A percentile compares a stretch with the other conserved stretches of the same genome.
phyloP scores from a whole-genome alignment of 768 basidiomycete species.

The Psilocybe subaeruginosa region DNA sequence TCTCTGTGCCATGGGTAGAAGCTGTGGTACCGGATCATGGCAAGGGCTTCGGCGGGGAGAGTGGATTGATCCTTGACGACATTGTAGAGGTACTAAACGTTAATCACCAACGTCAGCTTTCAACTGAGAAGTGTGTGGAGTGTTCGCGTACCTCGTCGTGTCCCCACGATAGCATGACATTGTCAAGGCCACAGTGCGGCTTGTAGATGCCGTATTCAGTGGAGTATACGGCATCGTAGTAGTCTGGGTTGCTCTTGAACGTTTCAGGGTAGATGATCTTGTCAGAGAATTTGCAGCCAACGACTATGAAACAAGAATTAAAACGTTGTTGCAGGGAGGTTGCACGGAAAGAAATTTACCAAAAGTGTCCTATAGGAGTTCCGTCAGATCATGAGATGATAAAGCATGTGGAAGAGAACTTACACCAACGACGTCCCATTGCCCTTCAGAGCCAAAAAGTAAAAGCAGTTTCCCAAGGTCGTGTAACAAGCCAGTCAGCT shows the following conservation, averaged over 20 bases:
- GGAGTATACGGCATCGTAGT: constrained; percentile 63
- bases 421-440: constrained; percentile 95
- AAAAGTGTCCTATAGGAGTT: constrained; percentile 42
- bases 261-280: constrained; percentile 83
- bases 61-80: constrained; percentile 82
- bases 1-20: constrained; percentile 98
- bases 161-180: constrained; percentile 89
- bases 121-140: not conserved
- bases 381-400: constrained; percentile 10
- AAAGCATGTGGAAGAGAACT: constrained; percentile 24
- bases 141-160: constrained; percentile 76
- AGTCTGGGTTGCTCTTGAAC: constrained; percentile 76
- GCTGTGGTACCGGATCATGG: constrained; percentile 94
- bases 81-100: constrained; percentile 74
- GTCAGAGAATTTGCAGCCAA: constrained; percentile 86
- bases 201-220: constrained; percentile 77
- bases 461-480: constrained; percentile 89
- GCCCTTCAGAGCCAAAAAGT: constrained; percentile 84
- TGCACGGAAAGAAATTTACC: constrained; percentile 26
- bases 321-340: constrained; percentile 7
- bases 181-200: constrained; percentile 80
- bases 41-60: constrained; percentile 79
- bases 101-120: constrained; percentile 8
- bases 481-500: constrained; percentile 82
- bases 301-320: constrained; percentile 41